Conservation (phyloP, 768 basidiomycete species). For the Leccinum sublutescens region DNA sequence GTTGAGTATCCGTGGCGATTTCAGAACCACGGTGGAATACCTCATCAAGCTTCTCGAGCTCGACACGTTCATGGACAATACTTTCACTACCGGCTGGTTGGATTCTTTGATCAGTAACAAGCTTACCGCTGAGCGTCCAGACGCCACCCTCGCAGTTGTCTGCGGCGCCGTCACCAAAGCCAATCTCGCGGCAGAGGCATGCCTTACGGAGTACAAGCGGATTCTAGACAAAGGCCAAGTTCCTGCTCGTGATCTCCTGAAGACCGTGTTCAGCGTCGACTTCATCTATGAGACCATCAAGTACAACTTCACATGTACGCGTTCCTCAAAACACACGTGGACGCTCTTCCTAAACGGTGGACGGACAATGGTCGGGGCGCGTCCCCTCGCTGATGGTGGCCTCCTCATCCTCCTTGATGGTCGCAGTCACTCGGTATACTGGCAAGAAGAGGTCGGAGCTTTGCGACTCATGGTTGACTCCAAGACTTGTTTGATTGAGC, state of each 20-base stretch:
- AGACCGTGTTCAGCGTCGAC: slow-evolving; percentile 94
- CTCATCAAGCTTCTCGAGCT: slow-evolving; percentile 96
- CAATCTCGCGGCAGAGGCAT: slow-evolving; percentile 83
- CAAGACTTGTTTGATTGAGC: slow-evolving; percentile 97
- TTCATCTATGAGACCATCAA: slow-evolving; percentile 97
- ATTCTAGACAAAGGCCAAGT: slow-evolving; percentile 98
- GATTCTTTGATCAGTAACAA: slow-evolving; percentile 96
- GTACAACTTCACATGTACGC: slow-evolving; percentile 93
- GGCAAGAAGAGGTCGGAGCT: slow-evolving; percentile 97
- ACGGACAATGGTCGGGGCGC: slow-evolving; percentile 85
- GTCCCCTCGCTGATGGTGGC: slow-evolving; percentile 93
- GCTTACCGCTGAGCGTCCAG: slow-evolving; percentile 96
- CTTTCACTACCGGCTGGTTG: slow-evolving; percentile 97
- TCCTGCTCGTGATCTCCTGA: slow-evolving; percentile 89
- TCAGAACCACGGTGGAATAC: slow-evolving; percentile 98
- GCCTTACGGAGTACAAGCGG: slow-evolving; percentile 90
- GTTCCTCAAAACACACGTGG: slow-evolving; percentile 86
- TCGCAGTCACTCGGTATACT: slow-evolving; percentile 95
- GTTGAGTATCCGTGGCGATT: slow-evolving; percentile 97
- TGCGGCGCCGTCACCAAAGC: slow-evolving; percentile 97
- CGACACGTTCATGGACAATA: slow-evolving; percentile 95
- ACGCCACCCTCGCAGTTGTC: slow-evolving; percentile 87
- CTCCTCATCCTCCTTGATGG: slow-evolving; percentile 89
- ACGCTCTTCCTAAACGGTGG: slow-evolving; percentile 96
- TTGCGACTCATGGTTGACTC: slow-evolving; percentile 91